phyloP scores from a whole-genome alignment of 2,329 filamentous ascomycete genomes.

The Aspergillus calidoustus region DNA sequence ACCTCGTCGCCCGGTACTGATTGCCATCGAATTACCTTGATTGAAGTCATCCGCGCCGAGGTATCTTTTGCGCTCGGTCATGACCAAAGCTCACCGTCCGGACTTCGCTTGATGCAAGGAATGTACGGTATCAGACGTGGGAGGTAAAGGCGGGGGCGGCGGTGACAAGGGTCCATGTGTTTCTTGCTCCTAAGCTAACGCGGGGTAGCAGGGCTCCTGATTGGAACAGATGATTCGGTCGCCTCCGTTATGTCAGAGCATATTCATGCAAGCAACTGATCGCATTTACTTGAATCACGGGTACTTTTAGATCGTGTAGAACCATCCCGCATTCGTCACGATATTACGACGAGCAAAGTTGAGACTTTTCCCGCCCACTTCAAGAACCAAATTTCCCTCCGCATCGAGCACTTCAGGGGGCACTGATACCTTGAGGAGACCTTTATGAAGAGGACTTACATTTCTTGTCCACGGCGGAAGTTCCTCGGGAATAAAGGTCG shows the following conservation, averaged over 20 bases:
- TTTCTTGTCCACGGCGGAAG: conserved; percentile 26
- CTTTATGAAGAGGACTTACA: conserved; percentile 24
- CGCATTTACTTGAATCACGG: neutral
- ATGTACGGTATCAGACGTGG: no score
- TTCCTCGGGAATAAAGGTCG: conserved; percentile 27
- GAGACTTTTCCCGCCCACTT: conserved; percentile 23
- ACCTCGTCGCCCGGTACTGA: neutral
- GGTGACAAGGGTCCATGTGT: no score
- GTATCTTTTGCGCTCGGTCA: neutral
- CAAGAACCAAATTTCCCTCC: conserved; percentile 27
- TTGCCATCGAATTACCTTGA: neutral
- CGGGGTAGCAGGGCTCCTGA: no score
- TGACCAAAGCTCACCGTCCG: no score
- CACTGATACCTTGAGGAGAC: neutral
- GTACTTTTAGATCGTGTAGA: conserved; percentile 26
- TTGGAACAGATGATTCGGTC: no score
- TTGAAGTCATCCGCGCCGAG: neutral
- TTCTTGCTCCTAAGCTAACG: no score
- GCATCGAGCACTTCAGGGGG: conserved; percentile 21
- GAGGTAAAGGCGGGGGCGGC: no score
- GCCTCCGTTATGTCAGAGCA: no score
- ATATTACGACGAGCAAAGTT: conserved; percentile 32
- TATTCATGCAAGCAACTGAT: no score
- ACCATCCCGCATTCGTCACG: conserved; percentile 31
- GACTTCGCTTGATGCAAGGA: no score